These are phyloP conservation scores for Nemania abortiva DNA, from an alignment of 2,329 filamentous ascomycete species.

Conservation along the genomic window DNA sequence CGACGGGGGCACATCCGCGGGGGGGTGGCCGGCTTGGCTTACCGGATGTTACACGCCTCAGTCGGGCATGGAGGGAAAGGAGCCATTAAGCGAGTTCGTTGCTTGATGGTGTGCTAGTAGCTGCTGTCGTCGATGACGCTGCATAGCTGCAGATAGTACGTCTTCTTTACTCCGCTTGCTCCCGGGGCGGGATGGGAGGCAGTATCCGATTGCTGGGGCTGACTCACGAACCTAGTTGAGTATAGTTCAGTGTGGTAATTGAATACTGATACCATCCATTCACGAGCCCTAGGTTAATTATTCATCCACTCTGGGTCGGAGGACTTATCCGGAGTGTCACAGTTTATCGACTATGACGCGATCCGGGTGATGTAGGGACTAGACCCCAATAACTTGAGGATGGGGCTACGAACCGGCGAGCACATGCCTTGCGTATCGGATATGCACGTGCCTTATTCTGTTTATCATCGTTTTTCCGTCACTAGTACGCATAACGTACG, in stretches of 20 bases:
- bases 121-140: background rate
- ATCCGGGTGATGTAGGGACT: too few species aligned
- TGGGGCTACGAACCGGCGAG: background rate
- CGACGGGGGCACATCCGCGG: slow-evolving; percentile 5
- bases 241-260: background rate
- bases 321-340: background rate
- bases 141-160: background rate
- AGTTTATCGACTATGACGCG: background rate
- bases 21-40: slow-evolving; percentile 14
- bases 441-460: background rate
- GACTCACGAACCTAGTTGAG: background rate
- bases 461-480: background rate
- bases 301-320: background rate
- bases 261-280: background rate
- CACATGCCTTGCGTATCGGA: background rate
- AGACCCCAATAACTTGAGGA: too few species aligned
- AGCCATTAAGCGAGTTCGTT: background rate
- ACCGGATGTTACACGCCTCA: background rate
- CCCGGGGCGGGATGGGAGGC: background rate
- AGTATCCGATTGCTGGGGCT: background rate
- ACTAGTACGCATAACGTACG: too few species aligned
- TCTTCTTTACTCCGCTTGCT: background rate
- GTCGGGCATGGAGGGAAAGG: background rate
- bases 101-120: background rate
- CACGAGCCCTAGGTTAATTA: background rate